Evolutionary conservation across 805 yeast genomes (phyloP), one percentile per base, ranked within the genome.

Genomic region (Sugiyamaella floridensis): DNA sequence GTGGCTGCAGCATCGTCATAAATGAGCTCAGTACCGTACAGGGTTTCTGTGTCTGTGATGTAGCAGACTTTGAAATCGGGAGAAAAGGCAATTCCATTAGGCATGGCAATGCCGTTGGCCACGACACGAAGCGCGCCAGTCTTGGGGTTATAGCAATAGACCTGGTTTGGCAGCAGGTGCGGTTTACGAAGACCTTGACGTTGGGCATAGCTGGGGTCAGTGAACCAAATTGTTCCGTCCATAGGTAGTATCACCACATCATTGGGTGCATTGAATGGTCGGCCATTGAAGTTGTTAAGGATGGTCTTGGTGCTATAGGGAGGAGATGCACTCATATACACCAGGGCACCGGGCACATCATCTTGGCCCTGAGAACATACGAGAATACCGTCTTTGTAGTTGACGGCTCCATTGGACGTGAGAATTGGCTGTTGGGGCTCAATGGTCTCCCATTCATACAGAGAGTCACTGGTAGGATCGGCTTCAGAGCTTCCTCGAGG

Each of bases 61-160:
- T 73, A 81, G 63, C 78, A 63, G 12, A 68, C 63, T 20, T 71
- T 72, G 2, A 67, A 69, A 46, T 68, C 71, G 6, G 61, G 64
- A 7, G 66, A 59, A 81, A 85, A 84, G 45, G 77, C 79, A 48
- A 83, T 69, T 9, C 96, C 95, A 66, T 89, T 89, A 10, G 96
- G 81, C 51, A 84, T 82, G n/a, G 65, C 64, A 49, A 79, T 67
- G 16, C 71, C 68, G 34, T 74, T 74, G 50, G 76, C 69, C 2
- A 77, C 66, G 10, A 65, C 65, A 2, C 55, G 44, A 1, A 68
- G 49, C 1, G 63, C 59, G 9, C 65, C 63, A 9, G 67, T 65
- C 14, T 61, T 56, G 14, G 72, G 61, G 43, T 71, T 67, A 48
- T 74, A 69, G 43, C 74, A 70, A 60, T 77, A 73, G 44, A 82